A percentile compares a stretch with the other conserved stretches of the same genome.
phyloP scores from a whole-genome alignment of 257 asterid genomes.

The Plantago elongata region DNA sequence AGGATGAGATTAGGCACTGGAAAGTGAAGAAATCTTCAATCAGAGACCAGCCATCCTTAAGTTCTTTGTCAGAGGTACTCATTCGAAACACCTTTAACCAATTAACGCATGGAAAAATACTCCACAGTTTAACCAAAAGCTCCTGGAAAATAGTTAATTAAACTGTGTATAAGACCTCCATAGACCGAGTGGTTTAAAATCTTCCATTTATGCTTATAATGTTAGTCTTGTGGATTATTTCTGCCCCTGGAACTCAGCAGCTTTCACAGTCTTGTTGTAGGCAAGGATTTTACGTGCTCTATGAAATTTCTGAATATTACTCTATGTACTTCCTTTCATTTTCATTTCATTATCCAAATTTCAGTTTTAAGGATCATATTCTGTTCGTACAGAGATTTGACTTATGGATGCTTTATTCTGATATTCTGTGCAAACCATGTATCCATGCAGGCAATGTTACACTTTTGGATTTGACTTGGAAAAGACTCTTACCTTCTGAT shows the following conservation, averaged over 20 bases:
- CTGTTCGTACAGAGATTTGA: no score
- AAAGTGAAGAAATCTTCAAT: slow-evolving; percentile 27
- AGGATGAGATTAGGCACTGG: slow-evolving; percentile 43
- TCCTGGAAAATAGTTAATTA: background rate
- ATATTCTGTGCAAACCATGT: slow-evolving; percentile 16
- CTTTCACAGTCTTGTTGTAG: no score
- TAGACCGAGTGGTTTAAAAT: background rate
- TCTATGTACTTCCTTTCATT: no score
- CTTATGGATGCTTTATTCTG: background rate
- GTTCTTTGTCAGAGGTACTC: slow-evolving; percentile 48
- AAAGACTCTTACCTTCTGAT: slow-evolving; percentile 1
- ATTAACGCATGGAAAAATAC: no score
- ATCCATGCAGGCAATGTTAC: slow-evolving; percentile 54
- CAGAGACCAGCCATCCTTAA: slow-evolving; percentile 28
- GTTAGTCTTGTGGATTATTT: background rate
- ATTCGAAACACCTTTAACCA: background rate
- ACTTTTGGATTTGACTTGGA: slow-evolving; percentile 60
- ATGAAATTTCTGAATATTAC: no score
- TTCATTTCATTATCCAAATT: background rate
- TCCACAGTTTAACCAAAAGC: background rate
- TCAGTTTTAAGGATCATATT: background rate
- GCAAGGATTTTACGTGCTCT: no score
- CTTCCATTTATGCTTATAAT: no score
- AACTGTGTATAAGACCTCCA: background rate
- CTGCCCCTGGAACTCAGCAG: no score